These are phyloP conservation scores for Xylariomycetidae sp. DNA, from an alignment of 2,329 filamentous ascomycete species.

Conservation along the genomic window DNA sequence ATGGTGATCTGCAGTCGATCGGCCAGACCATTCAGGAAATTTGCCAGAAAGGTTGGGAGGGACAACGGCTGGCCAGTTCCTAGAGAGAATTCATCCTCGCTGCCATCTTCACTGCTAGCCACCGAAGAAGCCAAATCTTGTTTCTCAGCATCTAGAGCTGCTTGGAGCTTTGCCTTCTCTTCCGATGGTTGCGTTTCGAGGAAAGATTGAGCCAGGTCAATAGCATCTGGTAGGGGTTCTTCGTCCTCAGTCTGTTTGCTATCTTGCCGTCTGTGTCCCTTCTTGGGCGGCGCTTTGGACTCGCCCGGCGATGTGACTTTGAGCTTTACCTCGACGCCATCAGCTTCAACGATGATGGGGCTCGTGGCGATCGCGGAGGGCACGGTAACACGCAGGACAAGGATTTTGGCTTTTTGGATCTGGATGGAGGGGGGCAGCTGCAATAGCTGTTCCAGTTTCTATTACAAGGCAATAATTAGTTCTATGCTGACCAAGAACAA, in stretches of 20 bases:
- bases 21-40: conserved; percentile 66
- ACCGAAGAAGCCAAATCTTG: conserved; percentile 58
- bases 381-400: conserved; percentile 72
- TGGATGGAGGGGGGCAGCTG: conserved; percentile 67
- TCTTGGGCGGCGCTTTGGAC: conserved; percentile 23
- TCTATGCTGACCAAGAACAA: conserved; percentile 3
- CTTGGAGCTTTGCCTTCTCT: conserved; percentile 63
- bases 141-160: conserved; percentile 58
- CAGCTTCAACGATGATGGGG: conserved; percentile 73
- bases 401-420: conserved; percentile 67
- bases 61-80: conserved; percentile 68
- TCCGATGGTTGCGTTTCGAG: conserved; percentile 62
- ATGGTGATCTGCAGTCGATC: conserved; percentile 66
- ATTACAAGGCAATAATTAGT: conserved; percentile 17
- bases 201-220: conserved; percentile 72
- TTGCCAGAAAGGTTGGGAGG: conserved; percentile 63
- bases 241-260: conserved; percentile 20
- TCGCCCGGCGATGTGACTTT: conserved; percentile 41
- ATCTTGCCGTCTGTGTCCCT: conserved; percentile 17
- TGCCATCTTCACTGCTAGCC: conserved; percentile 53
- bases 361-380: conserved; percentile 84
- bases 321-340: conserved; percentile 70
- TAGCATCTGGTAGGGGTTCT: conserved; percentile 57
- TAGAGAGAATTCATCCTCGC: conserved; percentile 52
- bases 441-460: conserved; percentile 75